A percentile compares a stretch with the other conserved stretches of the same genome.
Evolutionary conservation across 805 yeast species (phyloP).

Genomic region (Pachysolen tannophilus): DNA sequence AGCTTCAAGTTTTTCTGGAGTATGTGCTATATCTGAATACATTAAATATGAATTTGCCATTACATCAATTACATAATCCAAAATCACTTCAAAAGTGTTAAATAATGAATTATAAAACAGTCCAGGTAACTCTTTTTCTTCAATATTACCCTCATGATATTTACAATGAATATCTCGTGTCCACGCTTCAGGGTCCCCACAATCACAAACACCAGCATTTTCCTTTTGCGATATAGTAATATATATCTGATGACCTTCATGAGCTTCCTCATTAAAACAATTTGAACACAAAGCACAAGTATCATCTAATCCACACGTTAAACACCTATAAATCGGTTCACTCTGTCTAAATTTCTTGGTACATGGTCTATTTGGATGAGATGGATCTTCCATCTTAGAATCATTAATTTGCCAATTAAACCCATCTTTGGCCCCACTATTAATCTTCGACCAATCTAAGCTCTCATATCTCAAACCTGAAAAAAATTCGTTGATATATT

Average conservation of each 20-base stretch:
- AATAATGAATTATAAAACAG: conserved; percentile 31
- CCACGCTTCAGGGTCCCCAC: conserved; percentile 90
- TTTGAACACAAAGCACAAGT: conserved; percentile 75
- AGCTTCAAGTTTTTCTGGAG: not conserved
- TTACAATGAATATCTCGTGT: conserved; percentile 43
- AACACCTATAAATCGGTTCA: conserved; percentile 74
- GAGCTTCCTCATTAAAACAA: conserved; percentile 67
- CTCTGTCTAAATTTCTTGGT: conserved; percentile 67
- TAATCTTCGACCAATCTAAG: not conserved
- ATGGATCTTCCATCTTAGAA: conserved; percentile 14
- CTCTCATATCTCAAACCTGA: not conserved
- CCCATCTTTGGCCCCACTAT: not conserved
- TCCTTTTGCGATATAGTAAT: conserved; percentile 56
- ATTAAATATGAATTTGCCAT: conserved; percentile 41
- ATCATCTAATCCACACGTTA: conserved; percentile 72
- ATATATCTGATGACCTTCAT: conserved; percentile 64
- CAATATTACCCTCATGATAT: conserved; percentile 23
- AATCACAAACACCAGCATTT: conserved; percentile 77
- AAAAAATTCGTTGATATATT: conserved; percentile 30
- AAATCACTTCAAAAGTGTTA: conserved; percentile 33
- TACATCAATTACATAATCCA: conserved; percentile 60
- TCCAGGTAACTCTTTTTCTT: conserved; percentile 28
- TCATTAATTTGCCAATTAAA: conserved; percentile 5
- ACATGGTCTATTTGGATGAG: conserved; percentile 64
- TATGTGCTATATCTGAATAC: conserved; percentile 15